Base-by-base conservation (phyloP, 768 basidiomycete genomes). In the Boletus insuetus region DNA sequence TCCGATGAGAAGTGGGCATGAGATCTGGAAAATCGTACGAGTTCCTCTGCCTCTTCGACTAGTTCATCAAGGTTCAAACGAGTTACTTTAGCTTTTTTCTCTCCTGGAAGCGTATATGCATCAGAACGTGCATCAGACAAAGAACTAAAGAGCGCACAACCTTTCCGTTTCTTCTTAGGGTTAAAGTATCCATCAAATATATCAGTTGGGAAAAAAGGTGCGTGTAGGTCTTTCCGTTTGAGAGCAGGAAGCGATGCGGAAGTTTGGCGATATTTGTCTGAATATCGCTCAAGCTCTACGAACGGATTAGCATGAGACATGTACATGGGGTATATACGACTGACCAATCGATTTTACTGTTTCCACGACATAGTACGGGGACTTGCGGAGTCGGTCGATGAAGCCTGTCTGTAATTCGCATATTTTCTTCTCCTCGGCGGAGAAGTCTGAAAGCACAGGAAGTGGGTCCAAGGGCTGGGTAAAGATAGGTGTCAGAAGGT, bases 141-240 rank as follows among this genome's bases (percentile, higher is more conserved):
- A 19, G 38, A 51, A 40, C 26, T 13, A 24, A 11, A 22, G 42
- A 17, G 20, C 12, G n/a, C 14, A 26, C 11, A 22, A 64, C 83
- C 61, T 75, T 81, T 85, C 59, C 78, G 79, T 68, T 80, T 89
- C 61, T 82, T 81, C 64, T 76, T 83, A 3, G 87, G 86, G 65
- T 90, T 88, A 72, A 94, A 94, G 67, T 89, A 89, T 11, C 78
- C 78, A 39, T 91, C 89, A 53, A 91, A 86, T 43, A 94, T 79
- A 39, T 85, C 85, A 14, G 77, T 67, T 6, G 91, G 91, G 61
- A 94, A 94, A 75, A 90, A 92, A 0, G 86, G 80, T 51, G 80
- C 79, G 56, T 91, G 82, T 4, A 94, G 73, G 26, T 89, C 84
- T 59, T 80, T 83, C 47, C 83, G 79, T 66, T 85, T 87, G 55